Conservation (phyloP, 495 filamentous ascomycete genomes). For the Rhizodiscina lignyota region DNA sequence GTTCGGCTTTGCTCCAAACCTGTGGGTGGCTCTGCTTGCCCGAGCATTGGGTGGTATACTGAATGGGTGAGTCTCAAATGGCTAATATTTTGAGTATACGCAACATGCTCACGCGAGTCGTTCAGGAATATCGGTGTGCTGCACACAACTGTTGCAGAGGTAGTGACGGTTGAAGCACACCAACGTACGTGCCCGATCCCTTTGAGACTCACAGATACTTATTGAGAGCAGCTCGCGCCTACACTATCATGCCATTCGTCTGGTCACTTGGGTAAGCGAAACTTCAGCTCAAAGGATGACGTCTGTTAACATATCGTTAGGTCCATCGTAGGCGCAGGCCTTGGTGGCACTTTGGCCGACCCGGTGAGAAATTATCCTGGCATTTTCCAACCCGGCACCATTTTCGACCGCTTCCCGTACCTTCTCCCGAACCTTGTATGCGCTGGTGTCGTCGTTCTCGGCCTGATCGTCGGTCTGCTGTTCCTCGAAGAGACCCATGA, state of each 20-base stretch:
- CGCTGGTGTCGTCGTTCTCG: slow-evolving; percentile 55
- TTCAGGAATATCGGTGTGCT: slow-evolving; percentile 76
- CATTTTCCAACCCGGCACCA: slow-evolving; percentile 50
- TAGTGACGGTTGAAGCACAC: slow-evolving; percentile 82
- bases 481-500: slow-evolving; percentile 94
- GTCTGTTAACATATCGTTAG: slow-evolving; percentile 13
- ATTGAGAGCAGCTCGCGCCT: slow-evolving; percentile 51
- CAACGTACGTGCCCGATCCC: slow-evolving; percentile 41
- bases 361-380: slow-evolving; percentile 70
- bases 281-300: neutral
- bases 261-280: slow-evolving; percentile 74
- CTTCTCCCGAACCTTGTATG: slow-evolving; percentile 90
- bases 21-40: slow-evolving; percentile 71
- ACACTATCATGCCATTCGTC: slow-evolving; percentile 92
- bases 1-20: slow-evolving; percentile 79
- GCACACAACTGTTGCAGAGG: slow-evolving; percentile 85
- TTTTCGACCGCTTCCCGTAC: slow-evolving; percentile 79
- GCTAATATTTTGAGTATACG: slow-evolving; percentile 7
- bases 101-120: neutral
- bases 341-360: slow-evolving; percentile 78
- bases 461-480: slow-evolving; percentile 66
- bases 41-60: slow-evolving; percentile 78
- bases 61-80: slow-evolving; percentile 52
- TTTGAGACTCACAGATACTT: neutral
- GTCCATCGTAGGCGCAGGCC: slow-evolving; percentile 73